phyloP scores from a whole-genome alignment of 768 basidiomycete species.

The Candolleomyces aberdarensis region DNA sequence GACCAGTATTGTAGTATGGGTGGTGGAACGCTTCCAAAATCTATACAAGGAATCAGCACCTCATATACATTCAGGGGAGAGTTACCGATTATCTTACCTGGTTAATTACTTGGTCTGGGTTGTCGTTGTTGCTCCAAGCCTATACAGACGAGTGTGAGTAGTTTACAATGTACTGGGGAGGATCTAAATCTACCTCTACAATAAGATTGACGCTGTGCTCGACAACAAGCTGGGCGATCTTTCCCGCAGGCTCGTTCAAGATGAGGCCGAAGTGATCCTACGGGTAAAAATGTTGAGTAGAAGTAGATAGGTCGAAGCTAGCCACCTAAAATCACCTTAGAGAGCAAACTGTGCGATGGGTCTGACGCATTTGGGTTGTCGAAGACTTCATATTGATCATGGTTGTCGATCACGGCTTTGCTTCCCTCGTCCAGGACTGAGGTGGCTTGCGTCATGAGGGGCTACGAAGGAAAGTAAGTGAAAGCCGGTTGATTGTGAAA shows the following conservation, averaged over 20 bases:
- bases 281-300: not conserved
- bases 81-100: conserved; percentile 27
- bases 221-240: conserved; percentile 67
- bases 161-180: not conserved
- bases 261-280: conserved; percentile 73
- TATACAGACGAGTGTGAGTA: conserved; percentile 10
- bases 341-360: conserved; percentile 70
- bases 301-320: not conserved
- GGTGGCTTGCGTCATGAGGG: conserved; percentile 57
- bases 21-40: conserved; percentile 69
- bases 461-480: conserved; percentile 33
- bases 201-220: conserved; percentile 58
- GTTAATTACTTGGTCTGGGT: conserved; percentile 44
- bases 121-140: conserved; percentile 48
- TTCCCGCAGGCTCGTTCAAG: conserved; percentile 73
- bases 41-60: conserved; percentile 18
- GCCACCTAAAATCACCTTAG: conserved; percentile 43
- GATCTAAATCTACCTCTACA: conserved; percentile 36
- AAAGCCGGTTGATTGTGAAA: not conserved
- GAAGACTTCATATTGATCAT: conserved; percentile 72
- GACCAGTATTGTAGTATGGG: conserved; percentile 57
- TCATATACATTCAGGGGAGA: not conserved
- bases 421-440: conserved; percentile 57
- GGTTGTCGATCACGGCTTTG: conserved; percentile 64
- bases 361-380: conserved; percentile 64